Evolutionary conservation across 768 basidiomycete species (phyloP).

Genomic region (Boletus pseudo-olivaceus): DNA sequence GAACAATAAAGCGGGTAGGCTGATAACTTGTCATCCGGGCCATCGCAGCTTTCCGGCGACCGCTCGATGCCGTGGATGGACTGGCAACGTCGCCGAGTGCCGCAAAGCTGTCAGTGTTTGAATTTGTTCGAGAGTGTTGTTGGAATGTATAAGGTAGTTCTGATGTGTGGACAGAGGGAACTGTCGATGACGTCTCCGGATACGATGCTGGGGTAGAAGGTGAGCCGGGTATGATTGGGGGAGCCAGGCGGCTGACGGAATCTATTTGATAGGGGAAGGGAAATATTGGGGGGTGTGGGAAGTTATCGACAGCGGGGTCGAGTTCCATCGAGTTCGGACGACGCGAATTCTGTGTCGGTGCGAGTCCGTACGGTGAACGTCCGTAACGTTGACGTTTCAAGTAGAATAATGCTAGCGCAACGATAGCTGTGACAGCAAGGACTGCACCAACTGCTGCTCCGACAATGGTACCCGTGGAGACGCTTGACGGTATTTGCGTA

Average conservation of each 20-base stretch:
- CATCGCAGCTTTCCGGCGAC: constrained; percentile 53
- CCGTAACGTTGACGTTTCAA: constrained; percentile 31
- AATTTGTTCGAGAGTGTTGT: constrained; percentile 18
- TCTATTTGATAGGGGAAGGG: constrained; percentile 31
- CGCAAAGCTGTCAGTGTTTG: constrained; percentile 19
- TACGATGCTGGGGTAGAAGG: neutral
- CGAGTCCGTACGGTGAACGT: constrained; percentile 29
- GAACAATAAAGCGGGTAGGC: constrained; percentile 55
- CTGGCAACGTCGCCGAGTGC: constrained; percentile 17
- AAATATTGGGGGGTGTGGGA: constrained; percentile 35
- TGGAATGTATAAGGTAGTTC: constrained; percentile 1
- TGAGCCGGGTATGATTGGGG: constrained; percentile 8
- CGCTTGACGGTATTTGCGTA: constrained; percentile 19
- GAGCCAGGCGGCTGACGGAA: constrained; percentile 14
- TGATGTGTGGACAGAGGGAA: constrained; percentile 8
- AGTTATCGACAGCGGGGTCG: constrained; percentile 18
- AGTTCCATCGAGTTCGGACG: constrained; percentile 41
- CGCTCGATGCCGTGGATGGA: constrained; percentile 35
- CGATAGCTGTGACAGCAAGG: constrained; percentile 48
- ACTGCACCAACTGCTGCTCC: constrained; percentile 49
- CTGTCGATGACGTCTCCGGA: constrained; percentile 3
- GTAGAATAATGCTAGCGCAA: constrained; percentile 52
- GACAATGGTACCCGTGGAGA: constrained; percentile 46
- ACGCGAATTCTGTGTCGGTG: constrained; percentile 26
- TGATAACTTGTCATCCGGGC: constrained; percentile 43